Base-by-base conservation (phyloP, 352 stramenopile genomes). In the Halophytophthora polymorphica region DNA sequence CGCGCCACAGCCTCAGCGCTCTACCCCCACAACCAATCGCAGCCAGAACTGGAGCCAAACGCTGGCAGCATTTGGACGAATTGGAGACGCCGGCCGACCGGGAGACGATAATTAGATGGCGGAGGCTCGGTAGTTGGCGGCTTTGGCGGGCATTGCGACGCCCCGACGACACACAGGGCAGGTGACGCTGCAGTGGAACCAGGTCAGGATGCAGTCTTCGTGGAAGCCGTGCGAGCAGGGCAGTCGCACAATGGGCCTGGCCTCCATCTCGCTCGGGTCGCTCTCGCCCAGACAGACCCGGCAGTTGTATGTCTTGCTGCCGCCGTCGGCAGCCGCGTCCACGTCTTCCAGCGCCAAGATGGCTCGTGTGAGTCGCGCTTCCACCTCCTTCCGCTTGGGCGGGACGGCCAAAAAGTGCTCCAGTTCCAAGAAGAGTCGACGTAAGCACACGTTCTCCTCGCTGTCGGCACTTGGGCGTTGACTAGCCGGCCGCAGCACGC, bases 181-280 rank as follows among this genome's bases (percentile, higher is more conserved):
- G 6, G 71, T 82, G 31, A 58, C 63, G 34, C 71, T 73, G 10
- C 65, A 64, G 19, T 66, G 69, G 33, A 85, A 71, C 76, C 76
- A 87, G 45, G 66, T 62, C 38, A 85, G 69, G 28, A 85, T 66
- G 41, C 76, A 87, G 59, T 74, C 53, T 58, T 85, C 73, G 51
- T 85, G 76, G 44, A 82, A 87, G 22, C 64, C 43, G 46, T 87
- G 76, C 13, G 21, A 21, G 28, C 76, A 87, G 15, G 73, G 62
- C 35, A 85, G 46, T 11, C 51, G 42, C 12, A 76, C 63, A 61
- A 77, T 63, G n/a, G 31, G 23, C 44, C 64, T 57, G 39, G 44
- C 41, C 23, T 38, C 36, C 0, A 14, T 25, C 15, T 38, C 36
- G n/a, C 23, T 61, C 38, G 25, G 34, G 11, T 51, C 14, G n/a